Base-by-base conservation (phyloP, 163 green algal genomes). In the Chlorella variabilis region DNA sequence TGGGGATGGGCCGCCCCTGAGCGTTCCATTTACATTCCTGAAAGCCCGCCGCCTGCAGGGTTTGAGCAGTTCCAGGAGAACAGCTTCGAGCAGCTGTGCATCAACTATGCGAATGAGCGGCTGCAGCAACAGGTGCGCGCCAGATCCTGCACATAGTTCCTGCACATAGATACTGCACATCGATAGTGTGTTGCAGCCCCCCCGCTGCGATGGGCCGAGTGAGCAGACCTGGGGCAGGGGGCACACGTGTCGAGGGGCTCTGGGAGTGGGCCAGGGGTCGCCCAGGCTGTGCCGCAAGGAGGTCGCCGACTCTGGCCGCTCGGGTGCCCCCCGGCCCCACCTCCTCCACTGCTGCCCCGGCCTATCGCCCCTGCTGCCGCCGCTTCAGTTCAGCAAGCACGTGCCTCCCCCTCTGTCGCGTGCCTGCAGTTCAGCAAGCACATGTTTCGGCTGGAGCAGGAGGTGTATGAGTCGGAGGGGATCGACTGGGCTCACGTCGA, bases 91-190 rank as follows among this genome's bases (percentile, higher is more conserved):
- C 94, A 98, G 92, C 90, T 98, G 42, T 98, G 94, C 89, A 98
- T 98, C 87, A 98, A 98, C 90, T 97, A 95, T 67, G 95, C 95
- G 42, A 98, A 98, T 83, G 95, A 98, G 87, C 87, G 90, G 18
- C 89, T 98, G 88, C 95, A 98, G 92, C 90, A 96, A 89, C 94
- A 96, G 83, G 42, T 48, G 9, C 15, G 23, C 23, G 54, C 54
- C 18, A 23, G 45, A 54, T 11, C 11, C 45, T 54, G 11, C 45
- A 54, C 11, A 11, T 15, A 15, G 45, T 54, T 11, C 45, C 45
- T 54, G n/a, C n/a, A n/a, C n/a, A n/a, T n/a, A n/a, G n/a, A n/a
- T n/a, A n/a, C n/a, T n/a, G n/a, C n/a, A n/a, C n/a, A n/a, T n/a
- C n/a, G n/a, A n/a, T n/a, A n/a, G n/a, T n/a, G n/a, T n/a, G n/a